Evolutionary conservation across 1,284 basidiomycete genomes (phyloP).

Genomic region (Singerocomus rubriflavus): DNA sequence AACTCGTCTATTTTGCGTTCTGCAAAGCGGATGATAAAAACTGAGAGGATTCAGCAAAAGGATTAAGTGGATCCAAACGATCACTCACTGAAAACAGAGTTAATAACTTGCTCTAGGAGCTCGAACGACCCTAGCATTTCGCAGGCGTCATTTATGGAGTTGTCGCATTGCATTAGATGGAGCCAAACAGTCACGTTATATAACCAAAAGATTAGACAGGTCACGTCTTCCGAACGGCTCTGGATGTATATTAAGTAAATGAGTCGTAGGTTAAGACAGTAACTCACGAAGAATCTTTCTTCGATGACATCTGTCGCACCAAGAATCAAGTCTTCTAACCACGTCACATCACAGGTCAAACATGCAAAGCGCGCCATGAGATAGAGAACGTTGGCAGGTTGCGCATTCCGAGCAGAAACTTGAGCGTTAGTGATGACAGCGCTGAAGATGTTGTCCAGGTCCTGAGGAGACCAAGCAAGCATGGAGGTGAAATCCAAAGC

Average conservation of each 20-base stretch:
- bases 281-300: conserved; percentile 83
- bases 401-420: conserved; percentile 63
- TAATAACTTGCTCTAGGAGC: conserved; percentile 84
- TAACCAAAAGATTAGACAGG: conserved; percentile 90
- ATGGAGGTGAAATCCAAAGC: conserved; percentile 72
- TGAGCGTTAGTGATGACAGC: conserved; percentile 74
- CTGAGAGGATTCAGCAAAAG: conserved; percentile 39
- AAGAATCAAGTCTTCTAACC: conserved; percentile 90
- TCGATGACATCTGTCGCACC: conserved; percentile 92
- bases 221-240: conserved; percentile 82
- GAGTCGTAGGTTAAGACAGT: background rate
- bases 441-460: conserved; percentile 76
- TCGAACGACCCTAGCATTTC: conserved; percentile 79
- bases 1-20: conserved; percentile 87
- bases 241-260: conserved; percentile 33
- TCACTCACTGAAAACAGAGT: conserved; percentile 86
- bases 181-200: conserved; percentile 89
- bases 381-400: conserved; percentile 82
- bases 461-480: conserved; percentile 86
- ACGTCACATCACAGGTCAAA: conserved; percentile 79
- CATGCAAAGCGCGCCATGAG: conserved; percentile 86
- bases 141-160: conserved; percentile 69
- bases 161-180: conserved; percentile 86
- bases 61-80: conserved; percentile 1
- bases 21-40: conserved; percentile 92